phyloP scores from a whole-genome alignment of 805 yeast genomes.

The Dipodascopsis tothii region DNA sequence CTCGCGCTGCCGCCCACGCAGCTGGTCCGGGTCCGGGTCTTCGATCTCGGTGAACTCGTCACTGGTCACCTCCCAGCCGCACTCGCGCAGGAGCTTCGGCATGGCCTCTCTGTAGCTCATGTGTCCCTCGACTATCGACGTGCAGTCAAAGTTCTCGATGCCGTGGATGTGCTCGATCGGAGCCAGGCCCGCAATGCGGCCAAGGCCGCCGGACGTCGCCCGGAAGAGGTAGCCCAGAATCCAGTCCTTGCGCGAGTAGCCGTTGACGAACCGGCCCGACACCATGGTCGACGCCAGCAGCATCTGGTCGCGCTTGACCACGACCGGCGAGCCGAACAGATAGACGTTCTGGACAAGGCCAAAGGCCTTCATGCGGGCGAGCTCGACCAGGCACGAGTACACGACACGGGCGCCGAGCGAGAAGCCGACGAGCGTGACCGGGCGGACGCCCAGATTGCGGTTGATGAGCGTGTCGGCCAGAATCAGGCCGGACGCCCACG shows the following conservation, averaged over 20 bases:
- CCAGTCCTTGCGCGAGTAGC: conserved; percentile 91
- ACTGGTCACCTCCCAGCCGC: conserved; percentile 74
- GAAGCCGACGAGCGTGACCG: conserved; percentile 86
- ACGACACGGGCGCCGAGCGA: conserved; percentile 89
- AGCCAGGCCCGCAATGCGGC: conserved; percentile 84
- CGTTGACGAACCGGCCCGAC: conserved; percentile 82
- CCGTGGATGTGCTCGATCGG: conserved; percentile 56
- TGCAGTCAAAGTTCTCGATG: conserved; percentile 79
- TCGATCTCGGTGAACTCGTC: conserved; percentile 95
- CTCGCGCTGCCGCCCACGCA: conserved; percentile 68
- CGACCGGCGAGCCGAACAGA: conserved; percentile 81
- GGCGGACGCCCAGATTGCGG: conserved; percentile 84
- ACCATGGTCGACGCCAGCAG: conserved; percentile 76
- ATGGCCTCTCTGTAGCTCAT: conserved; percentile 94
- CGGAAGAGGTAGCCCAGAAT: conserved; percentile 87
- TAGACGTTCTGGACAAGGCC: conserved; percentile 86
- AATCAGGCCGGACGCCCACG: conserved; percentile 87
- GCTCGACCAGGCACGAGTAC: conserved; percentile 78
- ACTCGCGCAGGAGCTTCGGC: conserved; percentile 63
- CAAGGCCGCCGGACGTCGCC: conserved; percentile 91
- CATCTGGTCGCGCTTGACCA: conserved; percentile 68
- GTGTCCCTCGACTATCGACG: conserved; percentile 84
- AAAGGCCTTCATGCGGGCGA: conserved; percentile 75
- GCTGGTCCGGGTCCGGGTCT: conserved; percentile 86
- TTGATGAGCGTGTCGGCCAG: conserved; percentile 84